These are phyloP conservation scores for Thielaviopsis populi DNA, from an alignment of 2,329 filamentous ascomycete genomes.

Conservation along the genomic window DNA sequence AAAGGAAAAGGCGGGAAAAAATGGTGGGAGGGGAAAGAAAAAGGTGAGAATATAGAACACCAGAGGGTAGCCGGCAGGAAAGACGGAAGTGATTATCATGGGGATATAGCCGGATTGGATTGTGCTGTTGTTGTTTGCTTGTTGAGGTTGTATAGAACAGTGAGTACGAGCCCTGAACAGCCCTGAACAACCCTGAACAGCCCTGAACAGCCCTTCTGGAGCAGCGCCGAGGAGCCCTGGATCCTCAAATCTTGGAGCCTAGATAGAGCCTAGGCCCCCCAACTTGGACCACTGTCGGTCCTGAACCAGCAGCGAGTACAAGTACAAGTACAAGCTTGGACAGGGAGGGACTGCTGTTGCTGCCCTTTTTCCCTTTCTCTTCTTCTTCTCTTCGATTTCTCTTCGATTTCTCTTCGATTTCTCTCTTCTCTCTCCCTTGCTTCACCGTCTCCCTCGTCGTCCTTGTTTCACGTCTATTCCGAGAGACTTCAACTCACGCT, in stretches of 20 bases:
- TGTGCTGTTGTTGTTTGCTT: background rate
- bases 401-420: too few relatives aligned
- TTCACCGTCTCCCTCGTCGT: background rate
- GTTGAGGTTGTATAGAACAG: background rate
- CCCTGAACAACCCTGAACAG: too few relatives aligned
- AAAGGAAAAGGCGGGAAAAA: too few relatives aligned
- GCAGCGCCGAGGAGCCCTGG: background rate
- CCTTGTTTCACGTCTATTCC: background rate
- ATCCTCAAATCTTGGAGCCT: background rate
- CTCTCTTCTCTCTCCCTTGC: background rate
- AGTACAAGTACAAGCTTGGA: background rate
- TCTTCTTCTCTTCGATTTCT: background rate
- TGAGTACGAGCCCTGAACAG: background rate
- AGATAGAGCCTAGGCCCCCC: background rate
- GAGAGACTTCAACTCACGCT: background rate
- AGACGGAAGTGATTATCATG: background rate
- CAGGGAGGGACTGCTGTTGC: background rate
- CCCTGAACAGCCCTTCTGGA: too few relatives aligned
- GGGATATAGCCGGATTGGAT: background rate
- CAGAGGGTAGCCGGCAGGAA: background rate
- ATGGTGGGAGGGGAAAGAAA: too few relatives aligned
- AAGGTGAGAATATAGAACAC: background rate
- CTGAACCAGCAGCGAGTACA: background rate
- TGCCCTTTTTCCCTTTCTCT: background rate
- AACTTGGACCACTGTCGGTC: background rate